Evolutionary conservation across 345 rosid species (phyloP).

Genomic region (Salix dunnii): DNA sequence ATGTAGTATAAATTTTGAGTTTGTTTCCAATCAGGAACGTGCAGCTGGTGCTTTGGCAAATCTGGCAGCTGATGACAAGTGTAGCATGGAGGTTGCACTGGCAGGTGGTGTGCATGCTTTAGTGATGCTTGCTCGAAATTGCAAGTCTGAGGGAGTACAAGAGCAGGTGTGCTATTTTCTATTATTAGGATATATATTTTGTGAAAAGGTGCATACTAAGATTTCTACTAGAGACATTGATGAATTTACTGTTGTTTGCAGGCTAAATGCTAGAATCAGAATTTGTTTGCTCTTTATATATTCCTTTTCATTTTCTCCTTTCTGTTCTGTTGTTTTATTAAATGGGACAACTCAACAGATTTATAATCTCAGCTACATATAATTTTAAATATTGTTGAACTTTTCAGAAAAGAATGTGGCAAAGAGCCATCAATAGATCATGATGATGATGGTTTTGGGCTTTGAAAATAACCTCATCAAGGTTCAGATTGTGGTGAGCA

Average conservation of each 20-base stretch:
- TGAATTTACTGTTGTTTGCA: not conserved
- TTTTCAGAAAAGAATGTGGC: not conserved
- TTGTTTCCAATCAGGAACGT: constrained; percentile 32
- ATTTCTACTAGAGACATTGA: not conserved
- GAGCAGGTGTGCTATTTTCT: constrained; percentile 32
- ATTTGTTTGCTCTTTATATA: not conserved
- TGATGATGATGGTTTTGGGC: not conserved
- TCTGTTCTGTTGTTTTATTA: not conserved
- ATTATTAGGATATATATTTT: not conserved
- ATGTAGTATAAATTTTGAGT: not conserved
- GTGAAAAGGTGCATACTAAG: not conserved
- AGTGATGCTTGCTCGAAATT: constrained; percentile 33
- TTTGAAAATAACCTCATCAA: not conserved
- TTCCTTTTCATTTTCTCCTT: not conserved
- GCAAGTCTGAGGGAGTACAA: constrained; percentile 37
- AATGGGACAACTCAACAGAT: not conserved
- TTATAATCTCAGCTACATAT: not conserved
- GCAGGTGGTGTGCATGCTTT: constrained; percentile 35
- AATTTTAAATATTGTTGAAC: not conserved
- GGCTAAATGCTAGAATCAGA: not conserved
- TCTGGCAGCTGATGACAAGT: constrained; percentile 42
- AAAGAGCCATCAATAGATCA: not conserved
- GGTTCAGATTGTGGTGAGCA: not conserved
- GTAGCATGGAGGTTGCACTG: constrained; percentile 32
- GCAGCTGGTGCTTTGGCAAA: constrained; percentile 47